phyloP scores from a whole-genome alignment of 2,329 filamentous ascomycete genomes.

The Penicillium sp. region DNA sequence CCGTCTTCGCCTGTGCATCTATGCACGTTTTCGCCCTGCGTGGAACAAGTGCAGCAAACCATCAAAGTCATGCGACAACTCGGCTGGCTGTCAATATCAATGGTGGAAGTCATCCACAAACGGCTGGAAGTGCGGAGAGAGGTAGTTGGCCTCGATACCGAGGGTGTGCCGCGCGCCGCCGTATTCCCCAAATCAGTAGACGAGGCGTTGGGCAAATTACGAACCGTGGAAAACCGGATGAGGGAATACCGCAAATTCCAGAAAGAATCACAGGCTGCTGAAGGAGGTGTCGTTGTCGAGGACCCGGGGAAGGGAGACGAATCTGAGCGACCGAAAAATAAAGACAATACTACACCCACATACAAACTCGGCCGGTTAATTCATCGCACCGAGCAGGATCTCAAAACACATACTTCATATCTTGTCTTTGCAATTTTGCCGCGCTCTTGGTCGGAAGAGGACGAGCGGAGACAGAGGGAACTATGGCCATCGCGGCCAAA shows the following conservation, averaged over 20 bases:
- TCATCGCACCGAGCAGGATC: slow-evolving; percentile 77
- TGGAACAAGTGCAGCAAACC: slow-evolving; percentile 89
- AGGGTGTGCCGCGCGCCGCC: slow-evolving; percentile 64
- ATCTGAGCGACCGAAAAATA: background rate
- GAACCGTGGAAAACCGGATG: slow-evolving; percentile 67
- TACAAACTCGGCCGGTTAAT: slow-evolving; percentile 75
- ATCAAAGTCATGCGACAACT: slow-evolving; percentile 73
- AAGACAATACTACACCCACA: slow-evolving; percentile 36
- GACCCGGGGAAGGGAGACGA: slow-evolving; percentile 3
- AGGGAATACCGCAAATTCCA: slow-evolving; percentile 57
- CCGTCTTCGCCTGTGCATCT: slow-evolving; percentile 69
- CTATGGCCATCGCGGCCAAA: slow-evolving; percentile 55
- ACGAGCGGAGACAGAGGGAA: slow-evolving; percentile 65
- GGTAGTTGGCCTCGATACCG: slow-evolving; percentile 67
- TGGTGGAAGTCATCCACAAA: slow-evolving; percentile 82
- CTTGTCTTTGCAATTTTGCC: slow-evolving; percentile 88
- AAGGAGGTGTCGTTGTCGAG: background rate
- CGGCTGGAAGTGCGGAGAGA: slow-evolving; percentile 80
- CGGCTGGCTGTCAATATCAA: slow-evolving; percentile 88
- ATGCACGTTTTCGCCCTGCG: slow-evolving; percentile 94
- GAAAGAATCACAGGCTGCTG: slow-evolving; percentile 22
- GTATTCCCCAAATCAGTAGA: slow-evolving; percentile 64
- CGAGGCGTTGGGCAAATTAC: slow-evolving; percentile 71
- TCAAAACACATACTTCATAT: slow-evolving; percentile 97
- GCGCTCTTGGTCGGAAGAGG: slow-evolving; percentile 76